Evolutionary conservation across 495 filamentous ascomycete genomes (phyloP), one percentile per base, ranked within the genome.

Genomic region (Lasiosphaeria miniovina): DNA sequence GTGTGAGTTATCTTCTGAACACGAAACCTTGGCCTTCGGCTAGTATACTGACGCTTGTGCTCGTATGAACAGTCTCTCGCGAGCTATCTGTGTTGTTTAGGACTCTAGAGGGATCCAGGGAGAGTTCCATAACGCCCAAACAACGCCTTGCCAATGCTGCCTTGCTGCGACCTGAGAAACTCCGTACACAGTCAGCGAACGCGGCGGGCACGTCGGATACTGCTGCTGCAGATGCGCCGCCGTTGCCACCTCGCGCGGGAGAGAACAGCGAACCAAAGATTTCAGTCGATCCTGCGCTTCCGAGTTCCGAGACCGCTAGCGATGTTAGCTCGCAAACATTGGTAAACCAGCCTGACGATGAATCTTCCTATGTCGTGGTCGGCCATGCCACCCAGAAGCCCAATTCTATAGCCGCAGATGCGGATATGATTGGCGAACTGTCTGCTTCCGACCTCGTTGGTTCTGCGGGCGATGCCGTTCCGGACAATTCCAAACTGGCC

Each of bases 81-180:
- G 88, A 94, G 61, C 77, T 96, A n/a, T 78, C 82, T 41, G 75
- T 72, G 9, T 77, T 98, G 2, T 98, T 96, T 68, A 68, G 80
- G 4, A 80, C 82, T 45, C 84, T 98, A 71, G 62, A 92, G 83
- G 62, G 80, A 70, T 57, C 84, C 80, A 34, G 68, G 71, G 48
- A 73, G 65, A 40, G 68, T 72, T 59, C 84, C 68, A 62, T 87
- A 85, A 61, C 83, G 67, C 94, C 94, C 0, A 83, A 88, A 10
- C 84, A 84, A 54, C 88, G 94, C 61, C 82, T 98, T 61, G 93
- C 93, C 24, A 86, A 91, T 43, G 83, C 93, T 35, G 90, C 93
- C 3, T 77, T 74, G 49, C 57, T 71, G 36, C 55, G 66, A 15
- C 64, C 70, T 8, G 64, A 66, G 31, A 64, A 63, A 53, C 43